These are phyloP conservation scores for Colletotrichum tofieldiae DNA, from an alignment of 2,329 filamentous ascomycete genomes.

Conservation along the genomic window DNA sequence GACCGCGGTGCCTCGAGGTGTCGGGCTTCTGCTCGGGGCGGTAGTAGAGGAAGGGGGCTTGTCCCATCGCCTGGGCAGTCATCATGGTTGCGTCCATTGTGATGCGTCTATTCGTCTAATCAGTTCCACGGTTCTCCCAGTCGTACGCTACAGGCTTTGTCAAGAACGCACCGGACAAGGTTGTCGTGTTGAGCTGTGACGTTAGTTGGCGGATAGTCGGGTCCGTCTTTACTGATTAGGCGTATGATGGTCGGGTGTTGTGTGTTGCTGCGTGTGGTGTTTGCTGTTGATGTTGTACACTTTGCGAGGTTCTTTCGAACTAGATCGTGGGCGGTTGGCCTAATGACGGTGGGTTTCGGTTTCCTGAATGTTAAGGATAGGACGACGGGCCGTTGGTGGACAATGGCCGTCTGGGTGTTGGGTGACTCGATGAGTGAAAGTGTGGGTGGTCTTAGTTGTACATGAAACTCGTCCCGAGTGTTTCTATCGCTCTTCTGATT, in stretches of 20 bases:
- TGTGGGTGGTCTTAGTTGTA: slow-evolving; percentile 49
- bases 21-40: slow-evolving; percentile 82
- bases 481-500: slow-evolving; percentile 32
- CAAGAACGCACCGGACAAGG: slow-evolving; percentile 52
- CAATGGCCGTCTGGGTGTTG: slow-evolving; percentile 40
- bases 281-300: slow-evolving; percentile 50
- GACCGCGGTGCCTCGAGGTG: slow-evolving; percentile 77
- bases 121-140: slow-evolving; percentile 40
- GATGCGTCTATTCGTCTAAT: slow-evolving; percentile 48
- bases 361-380: slow-evolving; percentile 57
- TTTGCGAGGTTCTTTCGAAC: slow-evolving; percentile 44
- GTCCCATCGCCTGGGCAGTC: slow-evolving; percentile 73
- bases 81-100: slow-evolving; percentile 78
- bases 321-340: slow-evolving; percentile 51
- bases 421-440: slow-evolving; percentile 42
- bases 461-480: slow-evolving; percentile 51
- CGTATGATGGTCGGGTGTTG: slow-evolving; percentile 19
- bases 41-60: slow-evolving; percentile 90
- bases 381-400: slow-evolving; percentile 57
- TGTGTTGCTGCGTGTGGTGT: slow-evolving; percentile 3
- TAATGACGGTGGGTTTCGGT: slow-evolving; percentile 48
- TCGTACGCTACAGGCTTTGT: slow-evolving; percentile 3
- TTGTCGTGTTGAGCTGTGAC: slow-evolving; percentile 36
- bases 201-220: slow-evolving; percentile 27
- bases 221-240: slow-evolving; percentile 30